Evolutionary conservation across 768 basidiomycete species (phyloP).

Genomic region (Holtermannia corniformis): DNA sequence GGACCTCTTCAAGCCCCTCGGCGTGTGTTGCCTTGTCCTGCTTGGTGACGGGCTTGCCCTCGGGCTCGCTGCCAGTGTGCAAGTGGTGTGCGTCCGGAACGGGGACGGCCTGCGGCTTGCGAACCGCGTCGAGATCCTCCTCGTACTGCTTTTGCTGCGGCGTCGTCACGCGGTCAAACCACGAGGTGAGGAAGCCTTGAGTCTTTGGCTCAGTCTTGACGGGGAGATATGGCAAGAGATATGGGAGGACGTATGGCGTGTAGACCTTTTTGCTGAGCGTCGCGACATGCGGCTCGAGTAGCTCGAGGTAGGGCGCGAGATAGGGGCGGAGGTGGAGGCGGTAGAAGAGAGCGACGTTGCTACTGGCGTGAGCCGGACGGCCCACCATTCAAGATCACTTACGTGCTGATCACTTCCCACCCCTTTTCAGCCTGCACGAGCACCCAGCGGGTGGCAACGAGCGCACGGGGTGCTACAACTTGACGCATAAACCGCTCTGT

Average conservation of each 20-base stretch:
- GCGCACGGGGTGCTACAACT: slow-evolving; percentile 19
- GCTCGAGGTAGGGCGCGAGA: slow-evolving; percentile 7
- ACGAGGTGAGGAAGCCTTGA: slow-evolving; percentile 7
- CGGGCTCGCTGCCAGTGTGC: slow-evolving; percentile 1
- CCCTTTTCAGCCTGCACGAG: slow-evolving; percentile 11
- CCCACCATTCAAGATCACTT: slow-evolving; percentile 1
- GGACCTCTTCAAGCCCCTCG: slow-evolving; percentile 11
- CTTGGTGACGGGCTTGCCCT: background rate
- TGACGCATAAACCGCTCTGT: slow-evolving; percentile 15
- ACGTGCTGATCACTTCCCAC: slow-evolving; percentile 12
- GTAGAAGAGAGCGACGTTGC: slow-evolving; percentile 18
- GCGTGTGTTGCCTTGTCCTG: slow-evolving; percentile 4
- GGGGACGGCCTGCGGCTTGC: slow-evolving; percentile 12
- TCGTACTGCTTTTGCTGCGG: slow-evolving; percentile 16
- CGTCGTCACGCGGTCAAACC: background rate
- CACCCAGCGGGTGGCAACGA: slow-evolving; percentile 9
- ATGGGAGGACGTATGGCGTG: slow-evolving; percentile 24
- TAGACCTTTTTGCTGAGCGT: slow-evolving; percentile 21
- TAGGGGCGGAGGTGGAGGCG: slow-evolving; percentile 24
- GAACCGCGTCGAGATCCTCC: slow-evolving; percentile 13
- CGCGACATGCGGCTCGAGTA: slow-evolving; percentile 16
- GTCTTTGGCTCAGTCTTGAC: background rate
- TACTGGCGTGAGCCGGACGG: slow-evolving; percentile 6
- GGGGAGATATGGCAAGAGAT: slow-evolving; percentile 18
- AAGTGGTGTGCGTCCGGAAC: slow-evolving; percentile 10